phyloP scores from a whole-genome alignment of 306 rosid genomes.

The Herpetospermum pedunculosum region DNA sequence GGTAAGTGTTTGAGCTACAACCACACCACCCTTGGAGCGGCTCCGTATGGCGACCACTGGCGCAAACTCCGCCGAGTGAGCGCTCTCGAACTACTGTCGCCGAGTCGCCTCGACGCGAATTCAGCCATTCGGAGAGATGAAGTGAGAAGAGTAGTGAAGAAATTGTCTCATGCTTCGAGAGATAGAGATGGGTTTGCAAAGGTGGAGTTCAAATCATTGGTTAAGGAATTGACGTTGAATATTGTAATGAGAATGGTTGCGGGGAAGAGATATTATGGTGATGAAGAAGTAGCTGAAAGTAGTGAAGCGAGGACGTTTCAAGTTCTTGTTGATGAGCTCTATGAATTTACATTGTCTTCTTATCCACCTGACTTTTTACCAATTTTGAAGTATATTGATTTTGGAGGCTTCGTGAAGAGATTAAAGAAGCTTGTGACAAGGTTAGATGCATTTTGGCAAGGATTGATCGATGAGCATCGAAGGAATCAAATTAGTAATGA shows the following conservation, averaged over 20 bases:
- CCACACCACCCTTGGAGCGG: slow-evolving; percentile 5
- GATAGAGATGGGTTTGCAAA: background rate
- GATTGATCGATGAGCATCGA: slow-evolving; percentile 11
- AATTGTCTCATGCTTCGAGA: background rate
- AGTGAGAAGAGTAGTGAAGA: slow-evolving; percentile 13
- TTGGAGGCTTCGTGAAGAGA: background rate
- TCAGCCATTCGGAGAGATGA: slow-evolving; percentile 23
- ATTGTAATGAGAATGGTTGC: slow-evolving; percentile 42
- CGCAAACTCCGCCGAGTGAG: slow-evolving; percentile 48
- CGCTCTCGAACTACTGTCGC: slow-evolving; percentile 31
- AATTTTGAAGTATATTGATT: slow-evolving; percentile 1
- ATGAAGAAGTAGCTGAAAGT: background rate
- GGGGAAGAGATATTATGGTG: slow-evolving; percentile 43
- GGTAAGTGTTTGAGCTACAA: slow-evolving; percentile 21
- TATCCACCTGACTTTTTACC: slow-evolving; percentile 14
- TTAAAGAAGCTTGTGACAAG: background rate
- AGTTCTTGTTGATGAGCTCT: slow-evolving; percentile 19
- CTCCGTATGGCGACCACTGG: slow-evolving; percentile 55
- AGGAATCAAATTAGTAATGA: background rate
- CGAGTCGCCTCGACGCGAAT: slow-evolving; percentile 11
- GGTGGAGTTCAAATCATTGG: slow-evolving; percentile 23
- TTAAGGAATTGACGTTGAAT: slow-evolving; percentile 36
- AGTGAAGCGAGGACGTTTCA: slow-evolving; percentile 25
- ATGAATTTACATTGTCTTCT: background rate
- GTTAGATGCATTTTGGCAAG: slow-evolving; percentile 3